Evolutionary conservation across 2,329 filamentous ascomycete genomes (phyloP).

Genomic region (Tolypocladium tundrense): DNA sequence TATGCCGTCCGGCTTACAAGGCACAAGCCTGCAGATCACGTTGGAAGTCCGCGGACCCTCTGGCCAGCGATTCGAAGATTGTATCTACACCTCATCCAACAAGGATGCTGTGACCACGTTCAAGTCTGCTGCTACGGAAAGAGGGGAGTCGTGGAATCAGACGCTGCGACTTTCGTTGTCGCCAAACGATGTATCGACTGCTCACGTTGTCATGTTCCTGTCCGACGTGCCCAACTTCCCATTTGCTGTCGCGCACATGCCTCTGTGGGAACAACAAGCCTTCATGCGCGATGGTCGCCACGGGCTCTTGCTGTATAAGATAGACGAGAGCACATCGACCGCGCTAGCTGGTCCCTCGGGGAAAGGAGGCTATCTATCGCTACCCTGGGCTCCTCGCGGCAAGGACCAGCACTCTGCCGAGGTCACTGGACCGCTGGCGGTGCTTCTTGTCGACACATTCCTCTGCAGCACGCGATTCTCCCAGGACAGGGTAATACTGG

Average conservation of each 20-base stretch:
- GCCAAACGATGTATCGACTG: conserved; percentile 67
- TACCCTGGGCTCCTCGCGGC: conserved; percentile 67
- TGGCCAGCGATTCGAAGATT: conserved; percentile 77
- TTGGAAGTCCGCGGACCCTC: conserved; percentile 73
- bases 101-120: conserved; percentile 70
- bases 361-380: conserved; percentile 75
- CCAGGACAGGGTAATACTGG: conserved; percentile 78
- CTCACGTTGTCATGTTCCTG: conserved; percentile 83
- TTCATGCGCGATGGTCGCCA: conserved; percentile 83
- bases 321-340: conserved; percentile 80
- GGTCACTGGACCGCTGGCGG: conserved; percentile 68
- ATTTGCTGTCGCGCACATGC: conserved; percentile 87
- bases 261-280: conserved; percentile 83
- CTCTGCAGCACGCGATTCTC: conserved; percentile 93
- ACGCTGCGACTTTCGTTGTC: conserved; percentile 73
- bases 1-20: conserved; percentile 48
- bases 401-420: conserved; percentile 61
- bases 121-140: conserved; percentile 72
- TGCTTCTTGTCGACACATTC: conserved; percentile 71
- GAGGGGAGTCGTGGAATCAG: conserved; percentile 78
- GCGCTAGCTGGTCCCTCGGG: conserved; percentile 51
- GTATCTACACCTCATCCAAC: conserved; percentile 81
- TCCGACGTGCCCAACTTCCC: conserved; percentile 79
- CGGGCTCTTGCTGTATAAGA: conserved; percentile 72
- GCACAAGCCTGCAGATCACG: conserved; percentile 75